Evolutionary conservation across 2,329 filamentous ascomycete species (phyloP).

Genomic region (Tothia fuscella): DNA sequence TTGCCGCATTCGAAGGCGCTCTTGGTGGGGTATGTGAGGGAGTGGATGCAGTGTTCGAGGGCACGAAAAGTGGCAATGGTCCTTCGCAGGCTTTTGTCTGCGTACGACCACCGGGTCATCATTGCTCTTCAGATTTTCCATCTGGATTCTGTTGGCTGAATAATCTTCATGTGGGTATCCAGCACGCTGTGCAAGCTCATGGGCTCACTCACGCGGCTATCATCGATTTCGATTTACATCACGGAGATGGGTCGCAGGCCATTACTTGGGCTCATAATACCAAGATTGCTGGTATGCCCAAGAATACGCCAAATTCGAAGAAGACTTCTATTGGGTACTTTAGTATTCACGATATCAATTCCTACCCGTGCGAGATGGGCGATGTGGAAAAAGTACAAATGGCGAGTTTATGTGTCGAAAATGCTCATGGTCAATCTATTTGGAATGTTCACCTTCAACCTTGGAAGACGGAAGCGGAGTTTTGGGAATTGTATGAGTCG

Average conservation of each 20-base stretch:
- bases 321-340: constrained; percentile 85
- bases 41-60: constrained; percentile 68
- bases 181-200: constrained; percentile 73
- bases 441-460: constrained; percentile 93
- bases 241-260: constrained; percentile 65
- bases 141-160: constrained; percentile 99
- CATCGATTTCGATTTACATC: constrained; percentile 30
- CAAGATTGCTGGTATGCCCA: constrained; percentile 49
- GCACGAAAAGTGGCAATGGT: constrained; percentile 30
- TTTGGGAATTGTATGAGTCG: constrained; percentile 77
- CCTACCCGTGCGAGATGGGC: constrained; percentile 90
- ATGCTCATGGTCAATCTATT: constrained; percentile 82
- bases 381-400: constrained; percentile 88
- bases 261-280: constrained; percentile 87
- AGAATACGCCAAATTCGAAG: constrained; percentile 64
- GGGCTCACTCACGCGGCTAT: constrained; percentile 84
- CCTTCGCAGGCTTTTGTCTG: constrained; percentile 79
- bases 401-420: constrained; percentile 87
- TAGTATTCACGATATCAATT: constrained; percentile 96
- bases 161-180: constrained; percentile 93
- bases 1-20: constrained; percentile 79
- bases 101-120: constrained; percentile 85
- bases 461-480: constrained; percentile 73
- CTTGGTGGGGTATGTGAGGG: constrained; percentile 89
- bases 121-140: constrained; percentile 79